Conservation (phyloP, 106 monocot genomes). For the Allium cepa region DNA sequence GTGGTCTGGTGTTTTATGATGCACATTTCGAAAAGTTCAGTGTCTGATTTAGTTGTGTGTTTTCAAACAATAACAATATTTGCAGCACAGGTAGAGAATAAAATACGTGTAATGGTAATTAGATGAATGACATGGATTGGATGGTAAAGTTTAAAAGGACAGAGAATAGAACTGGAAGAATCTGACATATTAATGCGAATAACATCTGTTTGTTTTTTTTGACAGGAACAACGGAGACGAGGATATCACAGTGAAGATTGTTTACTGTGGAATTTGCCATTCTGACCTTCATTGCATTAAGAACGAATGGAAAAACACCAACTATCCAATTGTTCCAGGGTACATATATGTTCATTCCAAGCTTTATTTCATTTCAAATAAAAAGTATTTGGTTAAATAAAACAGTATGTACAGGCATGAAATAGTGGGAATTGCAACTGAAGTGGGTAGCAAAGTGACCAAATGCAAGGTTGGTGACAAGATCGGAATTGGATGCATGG, state of each 20-base stretch:
- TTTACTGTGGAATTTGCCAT: slow-evolving; percentile 23
- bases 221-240: slow-evolving; percentile 17
- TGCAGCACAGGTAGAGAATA: too few relatives aligned
- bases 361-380: not conserved
- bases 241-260: slow-evolving; percentile 19
- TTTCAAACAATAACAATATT: too few relatives aligned
- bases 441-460: slow-evolving; percentile 31
- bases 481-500: slow-evolving; percentile 48
- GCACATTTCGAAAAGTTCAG: too few relatives aligned
- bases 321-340: slow-evolving; percentile 18
- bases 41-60: too few relatives aligned
- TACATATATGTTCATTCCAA: not conserved
- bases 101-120: too few relatives aligned
- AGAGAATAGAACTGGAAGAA: too few relatives aligned
- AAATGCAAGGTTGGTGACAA: slow-evolving; percentile 52
- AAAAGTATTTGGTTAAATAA: not conserved
- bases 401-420: slow-evolving; percentile 33
- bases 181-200: too few relatives aligned
- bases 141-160: too few relatives aligned
- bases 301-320: slow-evolving; percentile 14
- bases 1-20: too few relatives aligned
- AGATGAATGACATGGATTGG: too few relatives aligned
- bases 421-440: slow-evolving; percentile 47
- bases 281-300: slow-evolving; percentile 12
- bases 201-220: not conserved